phyloP scores from a whole-genome alignment of 257 asterid species.

The Sherardia arvensis region DNA sequence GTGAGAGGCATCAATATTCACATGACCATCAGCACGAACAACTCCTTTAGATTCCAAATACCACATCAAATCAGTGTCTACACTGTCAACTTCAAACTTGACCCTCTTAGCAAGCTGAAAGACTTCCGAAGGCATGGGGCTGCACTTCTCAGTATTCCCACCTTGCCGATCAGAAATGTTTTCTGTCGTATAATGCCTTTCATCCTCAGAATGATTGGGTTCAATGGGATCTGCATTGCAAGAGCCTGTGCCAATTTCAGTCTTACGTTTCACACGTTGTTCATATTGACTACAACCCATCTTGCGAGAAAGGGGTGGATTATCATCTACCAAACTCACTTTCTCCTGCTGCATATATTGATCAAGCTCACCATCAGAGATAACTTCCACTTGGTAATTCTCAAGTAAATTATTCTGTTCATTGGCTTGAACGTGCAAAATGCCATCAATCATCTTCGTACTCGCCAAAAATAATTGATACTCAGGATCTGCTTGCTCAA shows the following conservation, averaged over 20 bases:
- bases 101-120: not conserved
- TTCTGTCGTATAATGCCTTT: not conserved
- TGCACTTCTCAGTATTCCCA: not conserved
- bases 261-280: not conserved
- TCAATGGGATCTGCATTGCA: not conserved
- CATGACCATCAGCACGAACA: not conserved
- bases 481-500: slow-evolving; percentile 15
- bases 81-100: not conserved
- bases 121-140: not conserved
- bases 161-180: not conserved
- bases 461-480: slow-evolving; percentile 11
- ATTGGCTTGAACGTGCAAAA: slow-evolving; percentile 14
- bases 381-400: slow-evolving; percentile 14
- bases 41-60: not conserved
- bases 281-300: not conserved
- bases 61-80: not conserved
- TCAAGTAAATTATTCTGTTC: slow-evolving; percentile 10
- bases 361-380: slow-evolving; percentile 3
- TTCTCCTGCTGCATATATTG: not conserved
- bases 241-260: not conserved
- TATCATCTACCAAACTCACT: not conserved
- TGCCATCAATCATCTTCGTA: slow-evolving; percentile 4
- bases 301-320: not conserved
- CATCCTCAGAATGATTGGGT: not conserved
- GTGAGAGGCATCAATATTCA: not conserved